A percentile compares a stretch with the other conserved stretches of the same genome.
Evolutionary conservation across 768 basidiomycete species (phyloP).

Genomic region (Cyathus striatus): DNA sequence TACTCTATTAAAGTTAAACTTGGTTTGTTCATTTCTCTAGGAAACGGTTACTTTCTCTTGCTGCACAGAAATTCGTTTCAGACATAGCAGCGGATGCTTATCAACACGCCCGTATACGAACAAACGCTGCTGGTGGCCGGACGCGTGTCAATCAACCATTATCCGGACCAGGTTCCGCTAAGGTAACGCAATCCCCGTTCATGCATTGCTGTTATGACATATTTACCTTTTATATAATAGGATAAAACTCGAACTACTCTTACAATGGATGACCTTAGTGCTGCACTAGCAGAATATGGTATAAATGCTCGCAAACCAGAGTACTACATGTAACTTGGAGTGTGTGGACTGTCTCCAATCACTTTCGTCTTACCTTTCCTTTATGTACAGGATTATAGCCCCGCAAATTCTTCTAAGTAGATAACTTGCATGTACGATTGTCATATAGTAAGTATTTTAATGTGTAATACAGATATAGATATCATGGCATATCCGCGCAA

Average conservation of each 20-base stretch:
- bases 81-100: constrained; percentile 97
- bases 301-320: constrained; percentile 93
- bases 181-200: constrained; percentile 57
- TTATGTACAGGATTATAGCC: no score
- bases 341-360: no score
- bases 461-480: no score
- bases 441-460: no score
- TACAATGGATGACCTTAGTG: constrained; percentile 95
- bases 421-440: no score
- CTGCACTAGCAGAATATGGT: constrained; percentile 93
- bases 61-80: constrained; percentile 96
- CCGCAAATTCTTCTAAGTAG: no score
- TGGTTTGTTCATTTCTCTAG: constrained; percentile 33
- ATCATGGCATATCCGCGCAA: no score
- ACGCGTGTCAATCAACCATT: constrained; percentile 55
- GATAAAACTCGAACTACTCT: constrained; percentile 91
- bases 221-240: constrained; percentile 27
- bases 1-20: constrained; percentile 1
- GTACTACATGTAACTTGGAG: constrained; percentile 88
- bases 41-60: constrained; percentile 90
- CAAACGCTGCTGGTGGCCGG: constrained; percentile 76
- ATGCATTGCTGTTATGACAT: neutral
- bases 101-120: constrained; percentile 94
- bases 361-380: no score
- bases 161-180: constrained; percentile 53